These are phyloP conservation scores for Hyphodiscus sp. DNA, from an alignment of 2,329 filamentous ascomycete species.

Conservation along the genomic window DNA sequence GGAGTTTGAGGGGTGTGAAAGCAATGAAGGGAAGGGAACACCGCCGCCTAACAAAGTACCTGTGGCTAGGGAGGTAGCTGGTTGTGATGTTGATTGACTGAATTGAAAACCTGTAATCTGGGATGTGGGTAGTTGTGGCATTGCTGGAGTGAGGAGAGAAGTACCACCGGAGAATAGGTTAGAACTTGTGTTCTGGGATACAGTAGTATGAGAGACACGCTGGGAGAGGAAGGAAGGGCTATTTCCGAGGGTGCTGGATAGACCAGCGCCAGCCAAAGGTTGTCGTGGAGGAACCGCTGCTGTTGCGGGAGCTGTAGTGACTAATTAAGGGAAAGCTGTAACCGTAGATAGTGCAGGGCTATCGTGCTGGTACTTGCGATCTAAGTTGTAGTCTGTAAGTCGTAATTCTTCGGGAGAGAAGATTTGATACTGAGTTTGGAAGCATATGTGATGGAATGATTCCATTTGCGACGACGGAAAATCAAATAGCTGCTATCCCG, in stretches of 20 bases:
- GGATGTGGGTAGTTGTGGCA: not conserved
- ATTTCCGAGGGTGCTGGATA: not conserved
- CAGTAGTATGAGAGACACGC: not conserved
- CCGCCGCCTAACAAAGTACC: too few relatives aligned
- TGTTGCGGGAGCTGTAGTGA: not conserved
- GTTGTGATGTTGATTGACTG: too few relatives aligned
- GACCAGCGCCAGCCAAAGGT: not conserved
- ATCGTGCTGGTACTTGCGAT: not conserved
- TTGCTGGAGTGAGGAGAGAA: too few relatives aligned
- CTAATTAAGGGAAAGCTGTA: not conserved
- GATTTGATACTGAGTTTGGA: not conserved
- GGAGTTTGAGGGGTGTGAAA: too few relatives aligned
- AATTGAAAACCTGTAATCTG: too few relatives aligned
- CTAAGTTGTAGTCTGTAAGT: slow-evolving; percentile 2
- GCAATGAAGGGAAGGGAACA: too few relatives aligned
- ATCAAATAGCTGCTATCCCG: too few relatives aligned
- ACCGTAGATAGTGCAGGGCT: too few relatives aligned
- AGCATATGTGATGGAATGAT: not conserved
- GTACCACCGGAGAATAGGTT: too few relatives aligned
- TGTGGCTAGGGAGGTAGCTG: too few relatives aligned
- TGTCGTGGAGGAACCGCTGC: not conserved
- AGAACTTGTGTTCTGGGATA: not conserved
- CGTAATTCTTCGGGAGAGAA: slow-evolving; percentile 7
- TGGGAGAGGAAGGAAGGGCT: not conserved
- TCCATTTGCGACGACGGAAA: not conserved